Evolutionary conservation across 345 rosid species (phyloP).

Genomic region (Atalantia buxifolia): DNA sequence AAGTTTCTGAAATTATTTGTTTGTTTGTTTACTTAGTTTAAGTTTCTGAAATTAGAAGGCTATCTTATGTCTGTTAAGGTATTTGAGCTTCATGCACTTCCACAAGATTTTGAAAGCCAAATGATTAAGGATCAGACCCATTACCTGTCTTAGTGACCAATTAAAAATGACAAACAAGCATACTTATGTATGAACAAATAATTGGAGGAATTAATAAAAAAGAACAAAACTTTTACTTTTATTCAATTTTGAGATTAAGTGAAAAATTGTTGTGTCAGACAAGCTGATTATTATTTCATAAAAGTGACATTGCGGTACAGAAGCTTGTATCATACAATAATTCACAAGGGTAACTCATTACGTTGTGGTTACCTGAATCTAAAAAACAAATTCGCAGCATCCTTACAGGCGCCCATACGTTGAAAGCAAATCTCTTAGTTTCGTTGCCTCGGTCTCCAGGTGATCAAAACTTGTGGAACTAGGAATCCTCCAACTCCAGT

Average conservation of each 20-base stretch:
- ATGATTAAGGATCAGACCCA: not conserved
- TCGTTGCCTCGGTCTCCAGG: constrained; percentile 53
- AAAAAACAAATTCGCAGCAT: not conserved
- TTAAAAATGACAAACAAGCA: not conserved
- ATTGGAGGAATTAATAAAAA: not conserved
- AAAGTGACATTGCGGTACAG: not conserved
- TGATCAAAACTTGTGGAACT: constrained; percentile 52
- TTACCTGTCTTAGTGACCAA: not conserved
- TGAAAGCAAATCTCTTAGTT: constrained; percentile 50
- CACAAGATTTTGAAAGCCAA: not conserved
- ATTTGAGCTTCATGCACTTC: not conserved
- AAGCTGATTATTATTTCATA: not conserved
- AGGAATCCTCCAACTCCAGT: constrained; percentile 94
- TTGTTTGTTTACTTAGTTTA: not conserved
- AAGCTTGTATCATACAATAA: not conserved
- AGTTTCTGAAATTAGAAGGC: not conserved
- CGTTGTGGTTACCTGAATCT: not conserved
- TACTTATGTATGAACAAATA: not conserved
- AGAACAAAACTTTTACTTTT: not conserved
- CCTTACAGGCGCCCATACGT: constrained; percentile 53
- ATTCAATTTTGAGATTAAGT: not conserved
- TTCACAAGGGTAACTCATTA: not conserved
- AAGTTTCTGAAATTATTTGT: not conserved
- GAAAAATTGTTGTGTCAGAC: not conserved
- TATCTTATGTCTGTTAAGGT: not conserved